Evolutionary conservation across 495 filamentous ascomycete species (phyloP).

Genomic region (Podospora appendiculata): DNA sequence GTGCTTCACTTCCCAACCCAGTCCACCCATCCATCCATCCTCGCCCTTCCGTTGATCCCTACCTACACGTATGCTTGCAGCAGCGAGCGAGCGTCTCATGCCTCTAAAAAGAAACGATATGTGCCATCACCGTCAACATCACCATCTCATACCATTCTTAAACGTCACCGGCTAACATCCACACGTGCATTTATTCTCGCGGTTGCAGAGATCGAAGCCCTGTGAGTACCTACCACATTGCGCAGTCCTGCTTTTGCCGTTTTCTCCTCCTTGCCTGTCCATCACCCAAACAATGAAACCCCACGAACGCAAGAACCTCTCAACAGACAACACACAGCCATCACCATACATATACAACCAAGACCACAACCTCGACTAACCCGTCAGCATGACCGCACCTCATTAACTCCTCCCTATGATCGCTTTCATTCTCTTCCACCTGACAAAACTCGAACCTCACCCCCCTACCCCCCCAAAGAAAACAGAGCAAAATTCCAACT

Average conservation of each 20-base stretch:
- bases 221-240: constrained; percentile 51
- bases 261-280: too few relatives aligned
- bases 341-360: not conserved
- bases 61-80: too few relatives aligned
- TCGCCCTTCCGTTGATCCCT: not conserved
- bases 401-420: not conserved
- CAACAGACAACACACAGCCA: not conserved
- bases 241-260: not conserved
- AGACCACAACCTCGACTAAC: not conserved
- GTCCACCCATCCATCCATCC: not conserved
- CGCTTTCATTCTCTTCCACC: not conserved
- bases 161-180: not conserved
- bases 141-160: not conserved
- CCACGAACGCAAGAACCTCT: too few relatives aligned
- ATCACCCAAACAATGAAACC: too few relatives aligned
- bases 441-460: not conserved
- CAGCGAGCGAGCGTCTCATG: too few relatives aligned
- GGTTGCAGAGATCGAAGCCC: constrained; percentile 68
- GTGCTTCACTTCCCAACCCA: constrained; percentile 26
- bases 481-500: not conserved
- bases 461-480: not conserved
- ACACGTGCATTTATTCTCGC: not conserved
- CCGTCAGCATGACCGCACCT: not conserved
- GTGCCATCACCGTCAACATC: too few relatives aligned
- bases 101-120: too few relatives aligned